A percentile compares a stretch with the other conserved stretches of the same genome.
Evolutionary conservation across 495 filamentous ascomycete species (phyloP).

Genomic region (Beverwykella pulmonaria): DNA sequence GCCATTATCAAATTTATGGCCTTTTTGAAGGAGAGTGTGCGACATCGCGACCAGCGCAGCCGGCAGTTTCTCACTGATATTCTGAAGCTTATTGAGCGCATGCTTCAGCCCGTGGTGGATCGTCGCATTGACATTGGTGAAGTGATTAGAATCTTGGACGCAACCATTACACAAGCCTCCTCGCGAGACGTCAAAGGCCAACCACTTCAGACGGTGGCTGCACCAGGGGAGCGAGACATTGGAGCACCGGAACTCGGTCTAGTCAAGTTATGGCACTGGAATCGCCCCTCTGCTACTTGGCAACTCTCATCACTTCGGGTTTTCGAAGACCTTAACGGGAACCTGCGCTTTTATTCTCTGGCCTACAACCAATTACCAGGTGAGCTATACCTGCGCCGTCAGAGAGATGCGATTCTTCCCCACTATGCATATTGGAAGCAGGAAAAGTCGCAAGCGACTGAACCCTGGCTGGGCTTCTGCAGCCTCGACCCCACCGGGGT

Average conservation of each 20-base stretch:
- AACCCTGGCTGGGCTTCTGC: not conserved
- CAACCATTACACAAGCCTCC: slow-evolving; percentile 8
- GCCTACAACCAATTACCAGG: not conserved
- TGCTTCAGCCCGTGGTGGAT: slow-evolving; percentile 12
- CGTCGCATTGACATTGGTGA: slow-evolving; percentile 19
- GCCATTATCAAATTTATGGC: slow-evolving; percentile 14
- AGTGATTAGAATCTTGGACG: slow-evolving; percentile 8
- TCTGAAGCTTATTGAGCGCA: slow-evolving; percentile 8
- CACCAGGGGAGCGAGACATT: not conserved
- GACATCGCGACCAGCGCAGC: not conserved
- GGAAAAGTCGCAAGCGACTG: not conserved
- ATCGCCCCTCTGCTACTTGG: not conserved
- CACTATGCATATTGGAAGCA: slow-evolving; percentile 13
- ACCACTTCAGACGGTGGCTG: not conserved
- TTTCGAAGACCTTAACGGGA: slow-evolving; percentile 11
- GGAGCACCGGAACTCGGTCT: slow-evolving; percentile 12
- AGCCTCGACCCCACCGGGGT: not conserved
- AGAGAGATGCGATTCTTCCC: slow-evolving; percentile 7
- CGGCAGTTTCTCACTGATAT: slow-evolving; percentile 7
- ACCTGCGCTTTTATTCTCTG: slow-evolving; percentile 8
- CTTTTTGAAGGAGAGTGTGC: not conserved
- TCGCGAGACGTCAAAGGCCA: not conserved
- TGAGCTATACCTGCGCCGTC: slow-evolving; percentile 4
- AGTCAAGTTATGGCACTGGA: slow-evolving; percentile 13
- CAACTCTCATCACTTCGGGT: not conserved